Evolutionary conservation across 2,329 filamentous ascomycete genomes (phyloP).

Genomic region (Knufia fluminis): DNA sequence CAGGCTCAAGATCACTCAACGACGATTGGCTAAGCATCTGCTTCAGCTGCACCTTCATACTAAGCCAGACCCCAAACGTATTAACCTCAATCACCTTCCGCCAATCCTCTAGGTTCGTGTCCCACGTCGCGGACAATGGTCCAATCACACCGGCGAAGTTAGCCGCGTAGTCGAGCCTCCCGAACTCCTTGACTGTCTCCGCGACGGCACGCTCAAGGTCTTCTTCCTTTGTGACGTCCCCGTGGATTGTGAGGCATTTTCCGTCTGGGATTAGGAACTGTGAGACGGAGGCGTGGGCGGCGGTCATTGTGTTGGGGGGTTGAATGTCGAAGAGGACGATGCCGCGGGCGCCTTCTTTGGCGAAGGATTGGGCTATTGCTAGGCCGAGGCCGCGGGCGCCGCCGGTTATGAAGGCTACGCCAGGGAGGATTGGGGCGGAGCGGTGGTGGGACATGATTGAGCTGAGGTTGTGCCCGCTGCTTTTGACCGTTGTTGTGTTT

Average conservation of each 20-base stretch:
- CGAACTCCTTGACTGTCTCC: constrained; percentile 17
- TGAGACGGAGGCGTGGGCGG: constrained; percentile 13
- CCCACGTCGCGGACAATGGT: constrained; percentile 9
- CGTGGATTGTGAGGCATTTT: constrained; percentile 14
- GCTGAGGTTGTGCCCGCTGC: neutral
- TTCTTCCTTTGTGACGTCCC: constrained; percentile 16
- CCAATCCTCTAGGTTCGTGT: constrained; percentile 64
- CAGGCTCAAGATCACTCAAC: no score
- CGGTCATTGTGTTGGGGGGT: constrained; percentile 12
- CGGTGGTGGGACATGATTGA: constrained; percentile 8
- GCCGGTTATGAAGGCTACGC: constrained; percentile 30
- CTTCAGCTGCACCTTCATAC: constrained; percentile 60
- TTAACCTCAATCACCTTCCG: constrained; percentile 88
- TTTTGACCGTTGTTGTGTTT: neutral
- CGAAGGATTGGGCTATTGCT: constrained; percentile 28
- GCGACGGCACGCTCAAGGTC: constrained; percentile 15
- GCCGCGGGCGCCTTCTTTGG: constrained; percentile 29
- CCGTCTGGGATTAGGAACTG: constrained; percentile 13
- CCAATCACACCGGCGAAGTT: constrained; percentile 78
- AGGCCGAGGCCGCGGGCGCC: constrained; percentile 30
- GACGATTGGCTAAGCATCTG: no score
- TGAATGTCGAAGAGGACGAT: constrained; percentile 28
- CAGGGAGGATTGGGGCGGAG: constrained; percentile 13
- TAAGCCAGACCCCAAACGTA: constrained; percentile 93
- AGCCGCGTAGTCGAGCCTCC: constrained; percentile 74